Base-by-base conservation (phyloP, 148 eudicot genomes). In the Fallopia convolvulus region DNA sequence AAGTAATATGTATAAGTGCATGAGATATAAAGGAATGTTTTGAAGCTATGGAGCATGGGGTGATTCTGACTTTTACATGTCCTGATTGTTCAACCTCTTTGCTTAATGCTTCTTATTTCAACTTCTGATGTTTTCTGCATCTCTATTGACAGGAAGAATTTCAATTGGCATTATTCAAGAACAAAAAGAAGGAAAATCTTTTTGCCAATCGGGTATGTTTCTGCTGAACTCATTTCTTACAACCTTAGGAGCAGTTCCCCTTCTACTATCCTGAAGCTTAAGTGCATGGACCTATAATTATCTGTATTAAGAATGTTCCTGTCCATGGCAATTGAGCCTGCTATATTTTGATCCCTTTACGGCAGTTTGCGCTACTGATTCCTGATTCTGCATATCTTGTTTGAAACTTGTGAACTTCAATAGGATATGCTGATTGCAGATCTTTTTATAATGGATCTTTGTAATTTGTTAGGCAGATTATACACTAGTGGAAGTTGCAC, bases 141-240 rank as follows among this genome's bases (percentile, higher is more conserved):
- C 74, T 56, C 47, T 53, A 77, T 76, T 23, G 83, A 78, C 91
- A 95, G 99, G 99, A 95, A 85, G 97, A 95, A 68, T 91, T 95
- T 79, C 97, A 89, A 46, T 81, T 95, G 83, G 99, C 99, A 70
- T 78, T 95, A 55, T 92, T 95, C 85, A 90, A 91, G 83, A 92
- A 95, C 79, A 87, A 85, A 81, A 92, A 92, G 87, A 95, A 90
- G 81, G 99, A 95, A 70, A 95, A 92, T 83, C 88, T 95, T 73
- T 95, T 95, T 78, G 97, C 99, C 52, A 91, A 92, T 75, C 85
- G 97, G 90, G 99, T 94, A 88, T 33, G 72, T 15, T 68, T 68
- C 44, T 68, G 44, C 17, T 68, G 20, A 33, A 33, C n/a, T 36
- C 70, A 30, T 3, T 3, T 68, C 21, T 39, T 14, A 68, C 6